A percentile compares a stretch with the other conserved stretches of the same genome.
Evolutionary conservation across 2,329 filamentous ascomycete genomes (phyloP).

Genomic region (Ophiostoma perfectum): DNA sequence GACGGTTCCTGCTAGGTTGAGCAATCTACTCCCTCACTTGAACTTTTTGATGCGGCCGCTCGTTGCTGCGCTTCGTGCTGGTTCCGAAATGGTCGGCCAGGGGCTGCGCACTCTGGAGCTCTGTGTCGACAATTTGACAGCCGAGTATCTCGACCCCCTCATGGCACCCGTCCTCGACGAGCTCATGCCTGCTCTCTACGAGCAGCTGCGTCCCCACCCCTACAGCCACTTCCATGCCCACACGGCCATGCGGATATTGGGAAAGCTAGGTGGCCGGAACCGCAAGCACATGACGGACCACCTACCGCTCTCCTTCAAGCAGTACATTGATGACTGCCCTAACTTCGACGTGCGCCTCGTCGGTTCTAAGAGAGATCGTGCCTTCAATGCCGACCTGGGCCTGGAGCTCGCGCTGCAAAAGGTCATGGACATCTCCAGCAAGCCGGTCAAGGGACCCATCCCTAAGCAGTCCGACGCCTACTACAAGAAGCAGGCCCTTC

Average conservation of each 20-base stretch:
- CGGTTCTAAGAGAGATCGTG: conserved; percentile 80
- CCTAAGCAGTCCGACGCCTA: conserved; percentile 66
- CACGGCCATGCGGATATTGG: conserved; percentile 93
- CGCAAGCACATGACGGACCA: conserved; percentile 91
- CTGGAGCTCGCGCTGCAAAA: conserved; percentile 86
- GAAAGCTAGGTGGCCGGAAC: conserved; percentile 92
- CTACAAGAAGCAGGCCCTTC: conserved; percentile 90
- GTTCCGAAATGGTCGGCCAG: conserved; percentile 90
- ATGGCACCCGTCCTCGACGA: conserved; percentile 99
- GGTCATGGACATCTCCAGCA: conserved; percentile 68
- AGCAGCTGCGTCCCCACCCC: conserved; percentile 86
- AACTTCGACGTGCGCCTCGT: conserved; percentile 87
- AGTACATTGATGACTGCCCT: conserved; percentile 78
- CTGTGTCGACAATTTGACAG: conserved; percentile 96
- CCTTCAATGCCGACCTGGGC: conserved; percentile 81
- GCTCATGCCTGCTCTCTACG: conserved; percentile 94
- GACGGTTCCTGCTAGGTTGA: conserved; percentile 88
- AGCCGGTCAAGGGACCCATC: conserved; percentile 43
- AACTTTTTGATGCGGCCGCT: conserved; percentile 96
- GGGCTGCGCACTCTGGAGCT: conserved; percentile 89
- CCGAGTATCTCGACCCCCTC: conserved; percentile 95
- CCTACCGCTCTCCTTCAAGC: conserved; percentile 73
- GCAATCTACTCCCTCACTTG: conserved; percentile 88
- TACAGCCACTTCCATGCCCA: conserved; percentile 98
- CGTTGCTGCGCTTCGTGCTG: conserved; percentile 88